These are phyloP conservation scores for Ogataea ganodermae DNA, from an alignment of 805 yeast genomes.

Conservation along the genomic window DNA sequence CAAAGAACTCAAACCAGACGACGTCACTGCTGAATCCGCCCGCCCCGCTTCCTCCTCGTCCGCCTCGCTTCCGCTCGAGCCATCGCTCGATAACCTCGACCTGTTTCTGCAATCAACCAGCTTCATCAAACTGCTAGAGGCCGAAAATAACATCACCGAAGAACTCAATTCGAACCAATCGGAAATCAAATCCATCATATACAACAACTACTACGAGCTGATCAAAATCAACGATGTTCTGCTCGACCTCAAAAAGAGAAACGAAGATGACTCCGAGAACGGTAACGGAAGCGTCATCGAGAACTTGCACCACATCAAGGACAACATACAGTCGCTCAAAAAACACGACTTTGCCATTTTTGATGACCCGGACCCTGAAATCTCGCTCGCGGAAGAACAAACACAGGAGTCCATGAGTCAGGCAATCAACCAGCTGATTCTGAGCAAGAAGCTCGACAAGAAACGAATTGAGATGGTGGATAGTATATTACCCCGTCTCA, in stretches of 20 bases:
- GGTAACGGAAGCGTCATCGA: slow-evolving; percentile 25
- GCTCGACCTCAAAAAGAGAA: slow-evolving; percentile 34
- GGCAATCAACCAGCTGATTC: slow-evolving; percentile 21
- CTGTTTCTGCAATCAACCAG: slow-evolving; percentile 33
- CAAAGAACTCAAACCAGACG: slow-evolving; percentile 10
- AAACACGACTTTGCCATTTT: slow-evolving; percentile 17
- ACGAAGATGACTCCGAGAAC: slow-evolving; percentile 21
- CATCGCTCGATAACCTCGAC: slow-evolving; percentile 34
- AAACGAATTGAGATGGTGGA: slow-evolving; percentile 20
- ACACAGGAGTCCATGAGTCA: slow-evolving; percentile 17
- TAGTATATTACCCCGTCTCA: slow-evolving; percentile 20
- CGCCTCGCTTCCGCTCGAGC: slow-evolving; percentile 1
- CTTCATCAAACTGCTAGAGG: slow-evolving; percentile 36
- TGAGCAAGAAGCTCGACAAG: slow-evolving; percentile 18
- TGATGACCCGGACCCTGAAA: slow-evolving; percentile 4
- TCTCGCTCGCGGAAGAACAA: slow-evolving; percentile 7
- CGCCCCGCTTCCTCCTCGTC: not conserved
- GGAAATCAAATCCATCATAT: slow-evolving; percentile 68
- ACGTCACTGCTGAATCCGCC: not conserved
- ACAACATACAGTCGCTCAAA: slow-evolving; percentile 23
- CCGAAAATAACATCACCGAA: slow-evolving; percentile 45
- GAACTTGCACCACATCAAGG: slow-evolving; percentile 28
- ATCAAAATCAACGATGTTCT: slow-evolving; percentile 66
- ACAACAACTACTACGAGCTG: slow-evolving; percentile 73
- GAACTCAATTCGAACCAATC: slow-evolving; percentile 55